Percentiles rank a stretch among this genome's conserved stretches.
Conservation (phyloP, 2,329 filamentous ascomycete species). For the Dactylellina cionopaga region DNA sequence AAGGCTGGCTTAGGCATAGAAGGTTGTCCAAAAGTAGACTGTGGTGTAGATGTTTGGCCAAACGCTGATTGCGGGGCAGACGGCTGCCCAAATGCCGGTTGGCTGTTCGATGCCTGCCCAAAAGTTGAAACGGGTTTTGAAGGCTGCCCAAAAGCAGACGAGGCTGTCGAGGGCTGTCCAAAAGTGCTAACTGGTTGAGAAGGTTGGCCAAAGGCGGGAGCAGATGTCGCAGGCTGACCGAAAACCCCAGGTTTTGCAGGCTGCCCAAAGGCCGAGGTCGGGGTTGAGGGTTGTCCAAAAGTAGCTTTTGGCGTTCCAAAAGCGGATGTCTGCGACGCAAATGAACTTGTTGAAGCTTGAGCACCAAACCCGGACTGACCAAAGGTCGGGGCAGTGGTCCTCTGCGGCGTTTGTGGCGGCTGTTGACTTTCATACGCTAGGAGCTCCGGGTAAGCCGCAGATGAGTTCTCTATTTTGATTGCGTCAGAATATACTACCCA, state of each 20-base stretch:
- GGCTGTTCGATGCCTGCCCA: conserved; percentile 35
- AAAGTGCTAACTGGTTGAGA: conserved; percentile 51
- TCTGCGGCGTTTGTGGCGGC: conserved; percentile 54
- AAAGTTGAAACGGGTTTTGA: conserved; percentile 30
- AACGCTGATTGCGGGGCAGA: conserved; percentile 55
- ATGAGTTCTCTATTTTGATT: conserved; percentile 72
- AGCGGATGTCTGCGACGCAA: conserved; percentile 56
- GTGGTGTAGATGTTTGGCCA: conserved; percentile 52
- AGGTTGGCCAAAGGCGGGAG: conserved; percentile 53
- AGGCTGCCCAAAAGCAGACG: conserved; percentile 44
- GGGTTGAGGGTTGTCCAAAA: conserved; percentile 60
- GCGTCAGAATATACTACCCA: conserved; percentile 93
- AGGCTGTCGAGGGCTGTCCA: conserved; percentile 38
- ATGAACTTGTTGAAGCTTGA: conserved; percentile 56
- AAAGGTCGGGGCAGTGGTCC: conserved; percentile 52
- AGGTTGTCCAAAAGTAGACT: conserved; percentile 57
- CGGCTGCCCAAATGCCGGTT: conserved; percentile 58
- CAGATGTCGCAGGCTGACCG: conserved; percentile 30
- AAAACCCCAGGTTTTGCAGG: conserved; percentile 56
- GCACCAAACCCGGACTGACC: conserved; percentile 52
- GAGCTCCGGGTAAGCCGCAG: conserved; percentile 74
- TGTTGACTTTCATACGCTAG: conserved; percentile 61
- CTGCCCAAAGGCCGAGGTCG: conserved; percentile 59
- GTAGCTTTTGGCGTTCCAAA: conserved; percentile 55
- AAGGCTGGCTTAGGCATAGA: conserved; percentile 58